phyloP scores from a whole-genome alignment of 1,284 basidiomycete genomes.

The Testicularia cyperi region DNA sequence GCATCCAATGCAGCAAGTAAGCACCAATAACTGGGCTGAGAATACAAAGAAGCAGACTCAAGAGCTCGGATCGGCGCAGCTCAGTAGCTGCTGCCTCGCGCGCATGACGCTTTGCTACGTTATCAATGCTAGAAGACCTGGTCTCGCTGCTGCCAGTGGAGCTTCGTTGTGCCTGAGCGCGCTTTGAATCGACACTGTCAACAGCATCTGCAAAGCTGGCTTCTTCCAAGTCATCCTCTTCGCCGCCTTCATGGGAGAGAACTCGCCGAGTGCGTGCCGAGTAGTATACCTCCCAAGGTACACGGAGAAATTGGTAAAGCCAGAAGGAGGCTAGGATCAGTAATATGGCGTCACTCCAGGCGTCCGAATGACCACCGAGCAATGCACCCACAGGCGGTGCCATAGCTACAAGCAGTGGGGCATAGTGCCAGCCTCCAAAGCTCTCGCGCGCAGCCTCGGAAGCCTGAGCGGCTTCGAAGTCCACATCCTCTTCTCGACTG shows the following conservation, averaged over 20 bases:
- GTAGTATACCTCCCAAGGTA: conserved; percentile 42
- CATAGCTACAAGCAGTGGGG: conserved; percentile 47
- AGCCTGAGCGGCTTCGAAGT: conserved; percentile 72
- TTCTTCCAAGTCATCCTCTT: conserved; percentile 19
- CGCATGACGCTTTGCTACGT: conserved; percentile 4
- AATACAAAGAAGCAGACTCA: conserved; percentile 53
- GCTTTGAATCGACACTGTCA: no score
- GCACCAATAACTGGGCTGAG: conserved; percentile 58
- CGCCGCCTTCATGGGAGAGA: conserved; percentile 43
- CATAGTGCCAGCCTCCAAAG: conserved; percentile 51
- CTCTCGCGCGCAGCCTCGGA: conserved; percentile 13
- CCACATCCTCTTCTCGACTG: conserved; percentile 58
- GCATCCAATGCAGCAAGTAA: conserved; percentile 55
- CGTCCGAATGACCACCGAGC: conserved; percentile 57
- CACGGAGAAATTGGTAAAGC: conserved; percentile 51
- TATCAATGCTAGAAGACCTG: conserved; percentile 5
- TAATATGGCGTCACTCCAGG: conserved; percentile 61
- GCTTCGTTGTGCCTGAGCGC: neutral
- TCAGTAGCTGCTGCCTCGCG: conserved; percentile 45
- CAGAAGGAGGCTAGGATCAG: conserved; percentile 60
- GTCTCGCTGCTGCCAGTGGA: neutral
- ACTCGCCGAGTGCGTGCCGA: conserved; percentile 42
- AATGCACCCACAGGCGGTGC: conserved; percentile 47
- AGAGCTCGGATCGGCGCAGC: conserved; percentile 56
- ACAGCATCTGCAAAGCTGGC: conserved; percentile 13